Evolutionary conservation across 495 filamentous ascomycete genomes (phyloP), one percentile per base, ranked within the genome.

Genomic region (Penicillium paradoxum): DNA sequence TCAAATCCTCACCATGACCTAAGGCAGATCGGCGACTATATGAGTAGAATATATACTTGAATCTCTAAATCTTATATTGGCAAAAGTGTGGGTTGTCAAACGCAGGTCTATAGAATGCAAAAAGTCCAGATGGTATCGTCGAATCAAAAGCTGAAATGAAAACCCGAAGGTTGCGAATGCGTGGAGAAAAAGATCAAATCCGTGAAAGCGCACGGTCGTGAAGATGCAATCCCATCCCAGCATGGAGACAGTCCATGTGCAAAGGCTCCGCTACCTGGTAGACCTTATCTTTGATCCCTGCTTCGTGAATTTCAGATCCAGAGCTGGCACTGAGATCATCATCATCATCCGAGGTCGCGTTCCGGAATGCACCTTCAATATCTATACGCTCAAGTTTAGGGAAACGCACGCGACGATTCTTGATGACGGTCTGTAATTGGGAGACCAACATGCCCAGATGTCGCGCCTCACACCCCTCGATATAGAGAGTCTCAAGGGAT

Each of bases 361-460:
- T 58, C 11, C 63, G 65, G 45, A 72, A 72, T 36, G 56, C 60
- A 1, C 69, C 69, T 33, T 72, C 67, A n/a, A 70, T 62, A 22
- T 69, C 60, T 1, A 72, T 1, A 0, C 53, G 41, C 14, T 45
- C 49, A 11, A 72, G 53, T 0, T 8, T 15, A 6, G 52, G 43
- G 44, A 69, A 60, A 7, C 49, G 53, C 4, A 49, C 50, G 10
- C 42, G 48, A 13, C 62, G 60, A 37, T 55, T 59, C 4, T 59
- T 55, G n/a, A 72, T 37, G 7, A 70, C 59, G 4, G 34, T 38
- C 39, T 48, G 54, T 32, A 72, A 42, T 44, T 72, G 67, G 17
- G 43, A 48, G 9, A 67, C 44, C 4, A 72, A 53, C 62, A 69
- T 72, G 0, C 36, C 34, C 7, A 72, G 32, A 15, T 59, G 47